Base-by-base conservation (phyloP, 192 early-diverging fungal species). In the Powellomyces hirtus region DNA sequence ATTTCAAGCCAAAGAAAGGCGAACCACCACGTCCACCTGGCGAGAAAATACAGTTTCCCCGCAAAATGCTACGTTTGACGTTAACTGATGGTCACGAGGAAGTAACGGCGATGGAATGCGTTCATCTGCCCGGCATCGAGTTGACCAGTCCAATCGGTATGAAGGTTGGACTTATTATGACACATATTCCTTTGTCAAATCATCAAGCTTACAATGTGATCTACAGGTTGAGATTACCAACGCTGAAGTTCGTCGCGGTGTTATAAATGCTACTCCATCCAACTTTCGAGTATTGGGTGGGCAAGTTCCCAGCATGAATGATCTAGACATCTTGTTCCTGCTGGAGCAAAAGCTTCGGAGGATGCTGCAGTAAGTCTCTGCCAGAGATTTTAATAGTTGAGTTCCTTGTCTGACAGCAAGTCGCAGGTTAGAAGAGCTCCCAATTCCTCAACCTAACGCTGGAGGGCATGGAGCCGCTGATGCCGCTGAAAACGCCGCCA, bases 71-170 rank as follows among this genome's bases (percentile, higher is more conserved):
- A 26, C 18, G 59, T 14, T 2, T 66, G 6, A 31, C 27, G 4
- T 36, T 72, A 4, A 51, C 31, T 11, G 71, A 72, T 59, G 71
- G 71, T 1, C n/a, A 33, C 14, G 14, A 58, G n/a, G 33, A 57
- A 46, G 31, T 72, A 16, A 16, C 35, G 24, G 71, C 71, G n/a
- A 72, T 72, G 56, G 71, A 72, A 38, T 40, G 18, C 38, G 56
- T 7, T 3, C 16, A n/a, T 7, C 27, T 72, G 38, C 58, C 62
- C 1, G 71, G 64, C 2, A 35, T 72, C 8, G 26, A 30, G 7
- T 0, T 71, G 6, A 50, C 62, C 1, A 55, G 46, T 29, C 29
- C 50, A 33, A 22, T 71, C 11, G 68, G 68, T 3, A 42, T 63
- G 33, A 71, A 71, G 38, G 60, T 71, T 18, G 20, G 37, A 0